Base-by-base conservation (phyloP, 768 basidiomycete genomes). In the Kwoniella pini region DNA sequence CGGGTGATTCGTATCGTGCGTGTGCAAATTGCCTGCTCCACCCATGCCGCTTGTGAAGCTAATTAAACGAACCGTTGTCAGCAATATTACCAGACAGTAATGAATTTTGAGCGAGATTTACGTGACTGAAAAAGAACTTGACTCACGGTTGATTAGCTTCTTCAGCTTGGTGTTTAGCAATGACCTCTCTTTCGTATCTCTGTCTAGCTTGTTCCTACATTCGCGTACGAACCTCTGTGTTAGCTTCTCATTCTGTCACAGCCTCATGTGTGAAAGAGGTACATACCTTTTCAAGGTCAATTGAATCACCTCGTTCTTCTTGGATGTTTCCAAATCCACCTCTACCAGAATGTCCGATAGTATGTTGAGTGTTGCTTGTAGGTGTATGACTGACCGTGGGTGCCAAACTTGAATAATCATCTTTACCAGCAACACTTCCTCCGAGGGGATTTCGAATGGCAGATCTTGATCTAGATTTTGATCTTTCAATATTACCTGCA, bases 321-420 rank as follows among this genome's bases (percentile, higher is more conserved):
- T 38, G 30, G 39, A 78, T 72, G 52, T 78, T 78, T 4, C 77
- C 77, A 45, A 65, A 78, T 15, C 77, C 77, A 28, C 77, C 77
- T 26, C 77, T 51, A 3, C 77, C 77, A 17, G 64, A 33, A 42
- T 42, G 11, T 42, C 40, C 40, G 19, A 13, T 19, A 5, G 40
- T 42, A 42, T 42, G 11, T 5, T 42, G 40, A 42, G 33, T 36
- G 7, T 42, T 10, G 7, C 6, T 10, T 5, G 40, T 42, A 5
- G 40, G 11, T 5, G 40, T 63, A 54, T 58, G 55, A 39, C 57
- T 54, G 52, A 54, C 27, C 43, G 33, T 54, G 26, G 54, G 51
- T 33, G 54, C 55, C 22, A 46, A 42, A 12, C 52, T 58, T 26
- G 45, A 30, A 24, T 19, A 33, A 36, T 59, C 52, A 57, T 58